Evolutionary conservation across 2,329 filamentous ascomycete genomes (phyloP).

Genomic region (Cladosporium sp.): DNA sequence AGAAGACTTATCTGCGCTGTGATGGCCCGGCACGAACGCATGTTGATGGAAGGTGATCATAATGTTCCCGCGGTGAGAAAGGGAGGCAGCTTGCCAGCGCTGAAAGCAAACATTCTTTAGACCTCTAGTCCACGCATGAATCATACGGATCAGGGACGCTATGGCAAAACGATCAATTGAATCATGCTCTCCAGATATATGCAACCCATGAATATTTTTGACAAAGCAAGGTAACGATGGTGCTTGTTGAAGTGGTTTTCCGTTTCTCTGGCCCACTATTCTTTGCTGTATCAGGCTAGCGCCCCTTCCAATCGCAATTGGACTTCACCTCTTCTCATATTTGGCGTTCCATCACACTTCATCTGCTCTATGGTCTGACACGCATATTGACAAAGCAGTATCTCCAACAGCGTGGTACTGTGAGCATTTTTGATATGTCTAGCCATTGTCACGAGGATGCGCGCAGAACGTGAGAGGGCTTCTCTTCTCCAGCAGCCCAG

Average conservation of each 20-base stretch:
- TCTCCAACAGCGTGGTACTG: neutral
- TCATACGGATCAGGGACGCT: neutral
- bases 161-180: neutral
- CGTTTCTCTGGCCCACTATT: neutral
- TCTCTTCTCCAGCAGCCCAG: slow-evolving; percentile 3
- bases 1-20: neutral
- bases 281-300: neutral
- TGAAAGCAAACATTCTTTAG: neutral
- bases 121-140: neutral
- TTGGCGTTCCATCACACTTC: neutral
- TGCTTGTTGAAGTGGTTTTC: neutral
- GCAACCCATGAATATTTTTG: neutral
- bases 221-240: neutral
- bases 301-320: neutral
- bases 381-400: neutral
- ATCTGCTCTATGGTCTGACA: neutral
- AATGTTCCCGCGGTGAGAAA: neutral
- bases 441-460: neutral
- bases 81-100: neutral
- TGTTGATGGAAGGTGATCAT: neutral
- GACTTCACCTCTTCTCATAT: slow-evolving; percentile 1
- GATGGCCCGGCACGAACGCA: neutral
- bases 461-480: neutral
- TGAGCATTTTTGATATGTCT: neutral
- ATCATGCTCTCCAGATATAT: neutral